Percentiles rank a stretch among this genome's conserved stretches.
phyloP scores from a whole-genome alignment of 1,284 basidiomycete genomes.

The Xerocomus nothofagi region DNA sequence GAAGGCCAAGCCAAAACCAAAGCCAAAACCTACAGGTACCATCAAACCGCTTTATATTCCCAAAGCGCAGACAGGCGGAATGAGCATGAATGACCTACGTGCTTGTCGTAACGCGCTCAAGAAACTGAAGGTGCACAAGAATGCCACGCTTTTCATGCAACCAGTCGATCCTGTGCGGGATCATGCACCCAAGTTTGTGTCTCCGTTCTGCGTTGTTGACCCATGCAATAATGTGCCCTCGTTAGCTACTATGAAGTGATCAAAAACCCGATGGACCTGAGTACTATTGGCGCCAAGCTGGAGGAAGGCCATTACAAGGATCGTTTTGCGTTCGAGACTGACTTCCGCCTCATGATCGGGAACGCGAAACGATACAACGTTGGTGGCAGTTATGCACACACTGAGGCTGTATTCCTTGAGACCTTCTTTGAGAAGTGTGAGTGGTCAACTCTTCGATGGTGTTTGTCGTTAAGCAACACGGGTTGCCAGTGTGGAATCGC shows the following conservation, averaged over 20 bases:
- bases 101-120: constrained; percentile 81
- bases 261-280: constrained; percentile 93
- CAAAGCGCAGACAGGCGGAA: constrained; percentile 79
- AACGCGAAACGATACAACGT: constrained; percentile 91
- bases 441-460: constrained; percentile 32
- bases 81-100: constrained; percentile 78
- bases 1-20: constrained; percentile 37
- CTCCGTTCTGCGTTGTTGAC: constrained; percentile 26
- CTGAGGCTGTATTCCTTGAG: constrained; percentile 77
- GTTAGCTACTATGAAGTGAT: constrained; percentile 87
- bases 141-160: constrained; percentile 72
- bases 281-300: constrained; percentile 86
- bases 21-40: constrained; percentile 38
- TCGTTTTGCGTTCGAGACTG: constrained; percentile 81
- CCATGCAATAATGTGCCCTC: neutral
- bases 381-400: constrained; percentile 71
- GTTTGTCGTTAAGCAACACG: constrained; percentile 4
- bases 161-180: constrained; percentile 92
- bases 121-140: constrained; percentile 77
- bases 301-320: constrained; percentile 86
- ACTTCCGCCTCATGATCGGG: constrained; percentile 85
- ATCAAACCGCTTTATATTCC: constrained; percentile 51
- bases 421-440: constrained; percentile 82
- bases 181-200: constrained; percentile 72
- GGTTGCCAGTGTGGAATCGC: constrained; percentile 63